phyloP scores from a whole-genome alignment of 1,139 yeast species.

The Taphrina populina region DNA sequence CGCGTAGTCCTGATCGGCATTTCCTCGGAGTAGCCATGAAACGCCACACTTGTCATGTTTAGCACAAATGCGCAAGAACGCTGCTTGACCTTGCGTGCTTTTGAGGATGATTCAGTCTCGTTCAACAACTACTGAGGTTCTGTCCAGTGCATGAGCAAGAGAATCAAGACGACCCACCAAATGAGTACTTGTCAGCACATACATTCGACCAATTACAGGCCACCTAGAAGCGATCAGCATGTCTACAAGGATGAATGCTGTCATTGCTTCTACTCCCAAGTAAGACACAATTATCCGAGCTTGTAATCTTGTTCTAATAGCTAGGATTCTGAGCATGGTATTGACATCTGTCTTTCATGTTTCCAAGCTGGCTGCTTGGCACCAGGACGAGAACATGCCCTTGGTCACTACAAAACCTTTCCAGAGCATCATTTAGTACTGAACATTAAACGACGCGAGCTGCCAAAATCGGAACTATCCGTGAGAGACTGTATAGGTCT shows the following conservation, averaged over 20 bases:
- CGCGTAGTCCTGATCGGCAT: too few species aligned
- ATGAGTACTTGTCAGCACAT: slow-evolving; percentile 1
- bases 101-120: slow-evolving; percentile 5
- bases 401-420: slow-evolving; percentile 50
- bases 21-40: too few species aligned
- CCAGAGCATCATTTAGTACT: slow-evolving; percentile 59
- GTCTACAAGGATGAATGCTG: slow-evolving; percentile 82
- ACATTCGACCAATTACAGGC: neutral
- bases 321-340: slow-evolving; percentile 56
- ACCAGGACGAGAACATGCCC: slow-evolving; percentile 55
- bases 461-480: too few species aligned
- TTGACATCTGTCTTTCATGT: slow-evolving; percentile 71
- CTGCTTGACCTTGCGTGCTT: neutral
- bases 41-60: too few species aligned
- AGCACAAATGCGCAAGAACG: slow-evolving; percentile 1
- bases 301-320: neutral
- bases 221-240: slow-evolving; percentile 38
- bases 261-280: slow-evolving; percentile 71
- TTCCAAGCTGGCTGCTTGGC: slow-evolving; percentile 62
- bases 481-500: too few species aligned
- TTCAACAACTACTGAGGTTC: neutral
- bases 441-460: slow-evolving; percentile 56
- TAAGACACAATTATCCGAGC: slow-evolving; percentile 36
- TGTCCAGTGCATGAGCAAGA: slow-evolving; percentile 21
- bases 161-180: slow-evolving; percentile 2